phyloP scores from a whole-genome alignment of 306 rosid genomes.

The Vachellia collinsii region DNA sequence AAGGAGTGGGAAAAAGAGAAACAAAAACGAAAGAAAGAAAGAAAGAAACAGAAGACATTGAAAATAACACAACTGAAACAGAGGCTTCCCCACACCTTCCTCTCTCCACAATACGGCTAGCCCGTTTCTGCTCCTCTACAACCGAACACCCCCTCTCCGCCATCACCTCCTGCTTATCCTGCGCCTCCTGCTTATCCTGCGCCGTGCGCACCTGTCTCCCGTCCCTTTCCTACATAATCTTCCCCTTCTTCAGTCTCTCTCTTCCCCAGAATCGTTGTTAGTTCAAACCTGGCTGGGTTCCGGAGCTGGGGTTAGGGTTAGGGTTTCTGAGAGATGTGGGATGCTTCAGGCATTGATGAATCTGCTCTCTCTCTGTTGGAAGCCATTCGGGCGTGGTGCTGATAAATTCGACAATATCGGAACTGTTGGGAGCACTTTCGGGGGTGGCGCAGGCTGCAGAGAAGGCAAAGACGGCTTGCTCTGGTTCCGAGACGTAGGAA shows the following conservation, averaged over 20 bases:
- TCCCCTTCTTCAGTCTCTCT: constrained; percentile 4
- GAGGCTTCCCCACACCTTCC: constrained; percentile 63
- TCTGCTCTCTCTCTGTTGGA: constrained; percentile 81
- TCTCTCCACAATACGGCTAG: constrained; percentile 56
- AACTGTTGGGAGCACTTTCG: constrained; percentile 38
- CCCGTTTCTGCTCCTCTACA: constrained; percentile 70
- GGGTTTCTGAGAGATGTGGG: constrained; percentile 93
- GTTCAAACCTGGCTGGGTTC: constrained; percentile 23
- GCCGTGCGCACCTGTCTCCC: constrained; percentile 22
- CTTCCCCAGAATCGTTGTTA: constrained; percentile 19
- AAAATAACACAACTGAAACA: constrained; percentile 43
- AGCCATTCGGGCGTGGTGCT: constrained; percentile 66
- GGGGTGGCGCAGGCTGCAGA: constrained; percentile 49
- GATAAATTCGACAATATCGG: constrained; percentile 43
- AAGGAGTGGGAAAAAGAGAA: background rate
- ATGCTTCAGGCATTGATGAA: constrained; percentile 87
- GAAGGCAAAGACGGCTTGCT: constrained; percentile 69
- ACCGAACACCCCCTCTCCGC: constrained; percentile 60
- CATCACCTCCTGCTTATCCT: constrained; percentile 38
- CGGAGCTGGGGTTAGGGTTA: constrained; percentile 50
- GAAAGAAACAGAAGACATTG: background rate
- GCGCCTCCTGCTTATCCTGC: constrained; percentile 50
- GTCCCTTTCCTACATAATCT: constrained; percentile 6
- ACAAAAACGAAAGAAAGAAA: too few relatives aligned
- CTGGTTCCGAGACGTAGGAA: constrained; percentile 74